These are phyloP conservation scores for Coemansia asiatica DNA, from an alignment of 192 early-diverging fungal genomes.

Conservation along the genomic window DNA sequence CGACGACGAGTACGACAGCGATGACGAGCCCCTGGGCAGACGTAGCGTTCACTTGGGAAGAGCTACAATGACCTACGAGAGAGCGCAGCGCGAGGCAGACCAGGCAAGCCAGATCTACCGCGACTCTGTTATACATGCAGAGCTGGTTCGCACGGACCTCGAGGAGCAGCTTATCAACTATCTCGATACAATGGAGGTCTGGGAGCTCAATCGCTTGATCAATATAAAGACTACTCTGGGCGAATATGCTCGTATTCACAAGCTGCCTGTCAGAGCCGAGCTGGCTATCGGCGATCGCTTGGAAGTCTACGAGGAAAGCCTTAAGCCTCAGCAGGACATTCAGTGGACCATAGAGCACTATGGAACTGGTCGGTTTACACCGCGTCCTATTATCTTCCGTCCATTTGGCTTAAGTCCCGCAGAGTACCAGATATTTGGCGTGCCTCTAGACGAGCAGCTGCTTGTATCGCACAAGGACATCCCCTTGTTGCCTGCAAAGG, in stretches of 20 bases:
- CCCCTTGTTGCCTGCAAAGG: conserved; percentile 63
- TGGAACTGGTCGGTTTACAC: conserved; percentile 66
- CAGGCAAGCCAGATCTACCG: conserved; percentile 67
- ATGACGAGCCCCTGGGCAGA: conserved; percentile 52
- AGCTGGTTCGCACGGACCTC: conserved; percentile 65
- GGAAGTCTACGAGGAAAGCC: conserved; percentile 67
- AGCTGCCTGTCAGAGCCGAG: conserved; percentile 39
- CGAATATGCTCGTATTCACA: conserved; percentile 40
- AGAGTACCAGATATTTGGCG: conserved; percentile 78
- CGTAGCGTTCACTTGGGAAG: conserved; percentile 28
- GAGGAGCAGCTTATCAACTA: conserved; percentile 65
- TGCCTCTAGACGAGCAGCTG: conserved; percentile 68
- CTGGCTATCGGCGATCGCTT: conserved; percentile 54
- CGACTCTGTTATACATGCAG: conserved; percentile 63
- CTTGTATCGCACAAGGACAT: conserved; percentile 60
- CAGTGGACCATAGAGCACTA: conserved; percentile 77
- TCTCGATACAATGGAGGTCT: conserved; percentile 55
- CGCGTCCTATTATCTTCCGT: conserved; percentile 70
- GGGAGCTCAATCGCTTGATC: conserved; percentile 58
- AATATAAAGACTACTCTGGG: conserved; percentile 50
- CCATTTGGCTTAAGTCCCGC: conserved; percentile 68
- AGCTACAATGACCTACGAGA: conserved; percentile 46
- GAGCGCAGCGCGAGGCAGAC: conserved; percentile 61
- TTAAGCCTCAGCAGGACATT: conserved; percentile 77
- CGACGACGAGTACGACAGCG: conserved; percentile 51